phyloP scores from a whole-genome alignment of 1,284 basidiomycete species.

The Chalciporus sp. region DNA sequence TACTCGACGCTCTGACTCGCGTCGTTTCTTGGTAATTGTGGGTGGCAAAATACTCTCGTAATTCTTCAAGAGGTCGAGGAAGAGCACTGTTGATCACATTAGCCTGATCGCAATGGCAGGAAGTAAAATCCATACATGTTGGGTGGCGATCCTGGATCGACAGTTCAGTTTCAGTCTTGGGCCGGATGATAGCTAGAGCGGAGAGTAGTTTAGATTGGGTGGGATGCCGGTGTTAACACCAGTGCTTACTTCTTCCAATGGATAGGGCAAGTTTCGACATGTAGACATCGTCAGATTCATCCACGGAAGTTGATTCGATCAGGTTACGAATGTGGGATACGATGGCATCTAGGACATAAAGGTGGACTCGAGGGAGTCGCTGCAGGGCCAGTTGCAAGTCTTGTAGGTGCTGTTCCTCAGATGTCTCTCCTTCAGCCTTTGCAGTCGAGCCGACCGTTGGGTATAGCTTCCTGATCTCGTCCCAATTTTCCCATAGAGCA shows the following conservation, averaged over 20 bases:
- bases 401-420: slow-evolving; percentile 62
- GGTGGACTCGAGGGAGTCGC: slow-evolving; percentile 78
- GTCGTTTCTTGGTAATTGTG: slow-evolving; percentile 81
- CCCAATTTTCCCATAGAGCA: slow-evolving; percentile 86
- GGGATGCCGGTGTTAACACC: not conserved
- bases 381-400: slow-evolving; percentile 71
- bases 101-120: not conserved
- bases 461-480: slow-evolving; percentile 84
- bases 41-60: slow-evolving; percentile 80
- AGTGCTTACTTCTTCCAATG: slow-evolving; percentile 75
- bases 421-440: slow-evolving; percentile 52
- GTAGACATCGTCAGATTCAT: slow-evolving; percentile 77
- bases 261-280: slow-evolving; percentile 86
- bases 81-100: slow-evolving; percentile 52
- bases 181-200: slow-evolving; percentile 73
- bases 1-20: slow-evolving; percentile 80
- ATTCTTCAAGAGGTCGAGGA: slow-evolving; percentile 83
- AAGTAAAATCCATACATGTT: slow-evolving; percentile 50
- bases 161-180: slow-evolving; percentile 78
- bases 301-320: slow-evolving; percentile 66
- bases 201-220: slow-evolving; percentile 4
- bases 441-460: slow-evolving; percentile 68
- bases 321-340: slow-evolving; percentile 81
- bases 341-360: slow-evolving; percentile 81
- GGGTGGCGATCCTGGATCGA: slow-evolving; percentile 88